Conservation (phyloP, 169 alveolate species). For the Plasmodium blacklocki region DNA sequence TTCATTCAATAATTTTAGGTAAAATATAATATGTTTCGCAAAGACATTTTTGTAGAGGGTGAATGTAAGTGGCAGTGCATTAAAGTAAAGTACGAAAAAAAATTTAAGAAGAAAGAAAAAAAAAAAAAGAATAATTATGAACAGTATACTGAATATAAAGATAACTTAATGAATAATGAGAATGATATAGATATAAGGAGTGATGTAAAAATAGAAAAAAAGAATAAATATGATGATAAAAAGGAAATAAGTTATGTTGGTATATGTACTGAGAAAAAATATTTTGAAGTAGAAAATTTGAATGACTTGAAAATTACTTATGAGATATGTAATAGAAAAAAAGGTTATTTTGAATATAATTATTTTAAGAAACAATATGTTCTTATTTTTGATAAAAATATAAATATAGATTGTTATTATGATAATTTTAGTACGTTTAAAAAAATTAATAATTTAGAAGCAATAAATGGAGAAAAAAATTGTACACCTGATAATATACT, state of each 20-base stretch:
- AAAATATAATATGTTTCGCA: slow-evolving; percentile 17
- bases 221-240: background rate
- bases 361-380: slow-evolving; percentile 26
- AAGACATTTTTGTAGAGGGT: slow-evolving; percentile 50
- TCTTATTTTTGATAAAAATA: slow-evolving; percentile 13
- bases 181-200: background rate
- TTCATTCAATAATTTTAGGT: slow-evolving; percentile 4
- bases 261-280: slow-evolving; percentile 32
- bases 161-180: slow-evolving; percentile 17
- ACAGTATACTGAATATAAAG: slow-evolving; percentile 9
- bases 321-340: slow-evolving; percentile 6
- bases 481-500: background rate
- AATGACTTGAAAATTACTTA: slow-evolving; percentile 54
- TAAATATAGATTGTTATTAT: slow-evolving; percentile 38
- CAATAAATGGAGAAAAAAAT: background rate
- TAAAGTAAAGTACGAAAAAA: slow-evolving; percentile 36
- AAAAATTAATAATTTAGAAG: slow-evolving; percentile 34
- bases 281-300: slow-evolving; percentile 38
- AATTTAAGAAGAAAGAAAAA: background rate
- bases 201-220: background rate
- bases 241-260: slow-evolving; percentile 28
- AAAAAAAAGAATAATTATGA: background rate
- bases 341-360: slow-evolving; percentile 43
- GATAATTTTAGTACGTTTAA: slow-evolving; percentile 43
- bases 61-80: slow-evolving; percentile 33